phyloP scores from a whole-genome alignment of 495 filamentous ascomycete genomes.

The Penicillium daleae region DNA sequence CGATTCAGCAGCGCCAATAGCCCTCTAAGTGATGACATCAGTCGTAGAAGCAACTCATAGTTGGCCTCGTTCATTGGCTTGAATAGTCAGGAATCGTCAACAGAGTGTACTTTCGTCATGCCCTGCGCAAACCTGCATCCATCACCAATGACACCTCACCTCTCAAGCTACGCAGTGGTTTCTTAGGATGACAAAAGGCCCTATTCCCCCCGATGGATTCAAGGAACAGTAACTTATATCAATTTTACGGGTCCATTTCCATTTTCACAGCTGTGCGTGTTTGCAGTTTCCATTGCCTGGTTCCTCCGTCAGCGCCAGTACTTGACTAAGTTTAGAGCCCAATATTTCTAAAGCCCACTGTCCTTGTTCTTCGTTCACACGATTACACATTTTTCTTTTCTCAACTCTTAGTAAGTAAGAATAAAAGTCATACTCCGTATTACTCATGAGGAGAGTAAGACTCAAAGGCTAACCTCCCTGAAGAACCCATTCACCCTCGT shows the following conservation, averaged over 20 bases:
- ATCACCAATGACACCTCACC: not conserved
- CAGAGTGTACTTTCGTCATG: not conserved
- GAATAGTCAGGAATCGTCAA: slow-evolving; percentile 10
- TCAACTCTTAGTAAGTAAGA: not conserved
- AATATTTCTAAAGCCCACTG: too few relatives aligned
- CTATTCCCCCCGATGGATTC: not conserved
- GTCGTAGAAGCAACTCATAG: too few relatives aligned
- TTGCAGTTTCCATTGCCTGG: not conserved
- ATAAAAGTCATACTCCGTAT: not conserved
- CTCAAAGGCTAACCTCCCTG: not conserved
- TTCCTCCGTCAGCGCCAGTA: not conserved
- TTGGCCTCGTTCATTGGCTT: not conserved
- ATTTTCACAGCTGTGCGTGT: not conserved
- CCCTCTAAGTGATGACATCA: not conserved
- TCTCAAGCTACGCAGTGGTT: not conserved
- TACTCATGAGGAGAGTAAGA: not conserved
- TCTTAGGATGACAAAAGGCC: too few relatives aligned
- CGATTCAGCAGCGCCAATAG: not conserved
- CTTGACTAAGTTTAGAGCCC: not conserved
- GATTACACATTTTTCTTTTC: not conserved
- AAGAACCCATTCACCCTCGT: not conserved
- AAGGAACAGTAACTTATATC: not conserved
- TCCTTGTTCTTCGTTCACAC: not conserved
- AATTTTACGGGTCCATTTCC: not conserved
- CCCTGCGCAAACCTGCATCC: not conserved